Conservation (phyloP, 2,329 filamentous ascomycete species). For the Orbilia blumenaviensis region DNA sequence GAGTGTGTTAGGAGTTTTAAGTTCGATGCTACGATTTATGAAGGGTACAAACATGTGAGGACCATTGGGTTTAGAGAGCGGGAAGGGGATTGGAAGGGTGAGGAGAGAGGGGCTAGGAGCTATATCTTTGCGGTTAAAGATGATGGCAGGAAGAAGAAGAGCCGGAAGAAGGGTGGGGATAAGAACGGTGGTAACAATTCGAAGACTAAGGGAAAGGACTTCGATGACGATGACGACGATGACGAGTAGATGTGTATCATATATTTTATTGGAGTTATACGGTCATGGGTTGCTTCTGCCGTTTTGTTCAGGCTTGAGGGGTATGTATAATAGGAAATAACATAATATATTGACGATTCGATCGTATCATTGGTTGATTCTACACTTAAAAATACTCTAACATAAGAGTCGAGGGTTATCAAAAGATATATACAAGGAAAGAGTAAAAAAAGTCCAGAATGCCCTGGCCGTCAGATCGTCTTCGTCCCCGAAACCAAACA, state of each 20-base stretch:
- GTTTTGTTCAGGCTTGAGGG: neutral
- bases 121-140: constrained; percentile 56
- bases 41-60: constrained; percentile 72
- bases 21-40: constrained; percentile 74
- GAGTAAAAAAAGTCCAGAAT: neutral
- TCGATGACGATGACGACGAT: constrained; percentile 11
- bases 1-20: constrained; percentile 75
- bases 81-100: constrained; percentile 57
- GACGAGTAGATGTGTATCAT: neutral
- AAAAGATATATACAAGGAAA: constrained; percentile 7
- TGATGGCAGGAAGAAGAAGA: constrained; percentile 11
- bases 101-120: constrained; percentile 55
- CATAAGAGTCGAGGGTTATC: neutral
- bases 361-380: neutral
- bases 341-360: neutral
- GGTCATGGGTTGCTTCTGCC: neutral
- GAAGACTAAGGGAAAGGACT: neutral
- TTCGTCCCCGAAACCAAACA: neutral
- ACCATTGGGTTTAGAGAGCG: constrained; percentile 52
- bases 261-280: neutral
- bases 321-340: neutral
- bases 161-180: neutral
- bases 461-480: neutral
- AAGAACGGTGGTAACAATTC: neutral
- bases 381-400: neutral